Conservation (phyloP, 768 basidiomycete genomes). For the Strobilomyces dryophilus region DNA sequence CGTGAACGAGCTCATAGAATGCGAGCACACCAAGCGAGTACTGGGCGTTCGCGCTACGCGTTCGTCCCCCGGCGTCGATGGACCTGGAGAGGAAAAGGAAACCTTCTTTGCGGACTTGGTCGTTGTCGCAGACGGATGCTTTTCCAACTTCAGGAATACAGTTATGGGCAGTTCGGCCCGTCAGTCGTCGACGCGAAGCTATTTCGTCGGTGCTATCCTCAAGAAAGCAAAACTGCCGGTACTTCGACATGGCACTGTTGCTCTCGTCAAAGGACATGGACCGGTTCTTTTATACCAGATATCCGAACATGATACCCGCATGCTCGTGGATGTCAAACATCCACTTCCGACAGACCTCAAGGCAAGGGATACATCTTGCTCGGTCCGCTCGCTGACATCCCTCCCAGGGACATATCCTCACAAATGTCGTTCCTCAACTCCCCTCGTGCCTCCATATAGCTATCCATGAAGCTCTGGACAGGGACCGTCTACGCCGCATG, state of each 20-base stretch:
- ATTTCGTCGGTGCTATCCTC: slow-evolving; percentile 85
- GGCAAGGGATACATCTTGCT: slow-evolving; percentile 32
- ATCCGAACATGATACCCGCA: slow-evolving; percentile 81
- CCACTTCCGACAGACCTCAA: slow-evolving; percentile 82
- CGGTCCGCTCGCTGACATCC: slow-evolving; percentile 1
- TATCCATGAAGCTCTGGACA: slow-evolving; percentile 66
- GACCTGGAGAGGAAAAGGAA: slow-evolving; percentile 40
- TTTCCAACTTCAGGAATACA: slow-evolving; percentile 80
- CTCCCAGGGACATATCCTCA: slow-evolving; percentile 60
- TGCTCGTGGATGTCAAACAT: slow-evolving; percentile 85
- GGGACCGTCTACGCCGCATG: slow-evolving; percentile 83
- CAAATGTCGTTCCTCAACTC: slow-evolving; percentile 75
- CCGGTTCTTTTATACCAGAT: slow-evolving; percentile 95
- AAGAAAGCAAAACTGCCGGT: slow-evolving; percentile 73
- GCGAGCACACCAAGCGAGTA: slow-evolving; percentile 45
- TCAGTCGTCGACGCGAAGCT: slow-evolving; percentile 58
- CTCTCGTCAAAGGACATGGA: slow-evolving; percentile 72
- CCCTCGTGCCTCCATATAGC: slow-evolving; percentile 67
- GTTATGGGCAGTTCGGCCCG: slow-evolving; percentile 52
- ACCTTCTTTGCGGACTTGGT: slow-evolving; percentile 72
- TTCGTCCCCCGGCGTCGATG: slow-evolving; percentile 28
- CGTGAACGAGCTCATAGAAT: slow-evolving; percentile 70
- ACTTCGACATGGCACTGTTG: slow-evolving; percentile 79
- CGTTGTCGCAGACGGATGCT: slow-evolving; percentile 90
- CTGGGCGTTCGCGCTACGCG: slow-evolving; percentile 64